A percentile compares a stretch with the other conserved stretches of the same genome.
Evolutionary conservation across 345 rosid species (phyloP).

Genomic region (Cardamine occulta): DNA sequence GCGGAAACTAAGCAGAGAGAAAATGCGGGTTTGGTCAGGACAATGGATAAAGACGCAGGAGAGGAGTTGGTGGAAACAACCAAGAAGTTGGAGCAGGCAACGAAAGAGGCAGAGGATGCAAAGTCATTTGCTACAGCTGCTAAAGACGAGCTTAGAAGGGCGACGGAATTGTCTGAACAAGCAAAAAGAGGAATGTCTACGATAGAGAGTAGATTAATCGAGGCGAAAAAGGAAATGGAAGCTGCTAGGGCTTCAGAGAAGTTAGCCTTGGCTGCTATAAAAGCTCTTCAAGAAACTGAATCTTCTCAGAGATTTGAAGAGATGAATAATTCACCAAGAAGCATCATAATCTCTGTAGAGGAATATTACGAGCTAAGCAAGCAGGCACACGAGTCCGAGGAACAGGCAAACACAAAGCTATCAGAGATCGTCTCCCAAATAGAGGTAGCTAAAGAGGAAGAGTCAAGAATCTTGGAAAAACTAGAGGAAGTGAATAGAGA

Average conservation of each 20-base stretch:
- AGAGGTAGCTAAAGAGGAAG: constrained; percentile 78
- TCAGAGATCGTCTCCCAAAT: constrained; percentile 73
- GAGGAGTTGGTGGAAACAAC: constrained; percentile 64
- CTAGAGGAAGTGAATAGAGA: constrained; percentile 76
- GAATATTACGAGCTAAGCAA: constrained; percentile 90
- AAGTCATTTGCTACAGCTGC: constrained; percentile 62
- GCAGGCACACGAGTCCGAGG: constrained; percentile 78
- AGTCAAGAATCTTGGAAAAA: constrained; percentile 57
- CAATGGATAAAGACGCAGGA: constrained; percentile 59
- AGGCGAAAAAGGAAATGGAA: constrained; percentile 80
- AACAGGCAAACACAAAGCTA: constrained; percentile 71
- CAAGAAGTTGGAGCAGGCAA: constrained; percentile 71
- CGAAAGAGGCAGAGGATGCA: constrained; percentile 79
- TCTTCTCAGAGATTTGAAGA: constrained; percentile 47
- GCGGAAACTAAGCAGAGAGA: constrained; percentile 63
- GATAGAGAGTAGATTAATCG: constrained; percentile 62
- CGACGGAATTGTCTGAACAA: constrained; percentile 74
- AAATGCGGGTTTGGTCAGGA: constrained; percentile 51
- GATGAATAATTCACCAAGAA: constrained; percentile 43
- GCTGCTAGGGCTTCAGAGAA: constrained; percentile 90
- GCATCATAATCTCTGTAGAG: constrained; percentile 74
- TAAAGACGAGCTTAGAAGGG: constrained; percentile 70
- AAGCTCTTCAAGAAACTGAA: constrained; percentile 88
- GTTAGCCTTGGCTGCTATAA: constrained; percentile 80
- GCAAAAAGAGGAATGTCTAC: constrained; percentile 77